phyloP scores from a whole-genome alignment of 2,329 filamentous ascomycete species.

The Periconia sp. region DNA sequence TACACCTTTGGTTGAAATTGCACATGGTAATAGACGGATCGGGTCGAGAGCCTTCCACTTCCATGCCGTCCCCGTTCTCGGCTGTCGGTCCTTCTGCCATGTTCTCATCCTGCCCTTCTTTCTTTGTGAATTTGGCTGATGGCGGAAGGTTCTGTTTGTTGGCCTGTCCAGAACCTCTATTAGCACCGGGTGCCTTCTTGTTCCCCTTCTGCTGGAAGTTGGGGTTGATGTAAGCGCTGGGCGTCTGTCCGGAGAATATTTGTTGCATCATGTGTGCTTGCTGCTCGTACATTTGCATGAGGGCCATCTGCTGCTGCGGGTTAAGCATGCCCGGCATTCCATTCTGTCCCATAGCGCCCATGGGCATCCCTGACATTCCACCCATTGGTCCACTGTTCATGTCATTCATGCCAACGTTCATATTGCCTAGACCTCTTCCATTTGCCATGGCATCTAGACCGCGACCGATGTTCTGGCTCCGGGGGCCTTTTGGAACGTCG shows the following conservation, averaged over 20 bases:
- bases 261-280: constrained; percentile 67
- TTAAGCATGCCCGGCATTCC: constrained; percentile 62
- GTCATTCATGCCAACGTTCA: constrained; percentile 42
- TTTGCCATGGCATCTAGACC: constrained; percentile 45
- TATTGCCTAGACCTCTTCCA: constrained; percentile 46
- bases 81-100: constrained; percentile 44
- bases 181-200: constrained; percentile 71
- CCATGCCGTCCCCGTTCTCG: constrained; percentile 55
- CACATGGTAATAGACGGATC: constrained; percentile 72
- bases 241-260: constrained; percentile 46
- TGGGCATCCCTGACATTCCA: constrained; percentile 39
- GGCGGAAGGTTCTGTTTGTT: constrained; percentile 59
- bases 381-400: constrained; percentile 32
- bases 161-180: constrained; percentile 36
- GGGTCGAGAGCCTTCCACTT: constrained; percentile 69
- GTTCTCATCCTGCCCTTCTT: constrained; percentile 45
- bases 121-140: constrained; percentile 59
- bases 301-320: constrained; percentile 73
- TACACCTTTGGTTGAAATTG: constrained; percentile 88
- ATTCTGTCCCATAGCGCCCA: constrained; percentile 51
- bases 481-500: constrained; percentile 73
- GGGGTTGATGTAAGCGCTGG: constrained; percentile 60
- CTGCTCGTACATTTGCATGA: constrained; percentile 81
- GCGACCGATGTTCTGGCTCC: constrained; percentile 53
- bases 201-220: constrained; percentile 56